These are phyloP conservation scores for Rhodotorula diobovata DNA, from an alignment of 768 basidiomycete species.

Conservation along the genomic window DNA sequence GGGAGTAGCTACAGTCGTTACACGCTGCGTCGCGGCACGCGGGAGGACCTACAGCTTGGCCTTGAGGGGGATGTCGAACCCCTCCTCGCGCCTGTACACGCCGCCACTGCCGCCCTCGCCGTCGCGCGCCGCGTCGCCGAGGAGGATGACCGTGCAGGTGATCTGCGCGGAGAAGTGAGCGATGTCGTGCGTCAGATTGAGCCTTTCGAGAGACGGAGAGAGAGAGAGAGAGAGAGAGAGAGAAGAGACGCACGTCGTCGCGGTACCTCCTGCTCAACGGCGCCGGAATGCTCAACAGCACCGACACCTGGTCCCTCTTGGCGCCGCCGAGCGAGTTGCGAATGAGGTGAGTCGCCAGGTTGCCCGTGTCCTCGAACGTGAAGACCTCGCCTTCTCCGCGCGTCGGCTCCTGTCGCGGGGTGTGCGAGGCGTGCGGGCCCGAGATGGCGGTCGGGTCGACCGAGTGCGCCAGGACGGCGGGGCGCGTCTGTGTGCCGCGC, in stretches of 20 bases:
- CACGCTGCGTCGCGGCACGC: neutral
- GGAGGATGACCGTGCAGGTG: slow-evolving; percentile 33
- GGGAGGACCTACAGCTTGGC: slow-evolving; percentile 21
- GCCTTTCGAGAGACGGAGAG: neutral
- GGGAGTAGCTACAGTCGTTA: too few species aligned
- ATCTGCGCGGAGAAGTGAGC: slow-evolving; percentile 1
- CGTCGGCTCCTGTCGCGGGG: slow-evolving; percentile 48
- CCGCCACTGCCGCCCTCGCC: slow-evolving; percentile 66
- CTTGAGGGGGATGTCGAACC: slow-evolving; percentile 2
- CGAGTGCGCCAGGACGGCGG: slow-evolving; percentile 29
- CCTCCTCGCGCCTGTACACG: slow-evolving; percentile 30
- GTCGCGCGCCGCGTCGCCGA: slow-evolving; percentile 52
- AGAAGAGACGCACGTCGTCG: slow-evolving; percentile 76
- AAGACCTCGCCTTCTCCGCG: slow-evolving; percentile 40
- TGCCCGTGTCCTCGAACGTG: slow-evolving; percentile 63
- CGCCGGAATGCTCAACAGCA: slow-evolving; percentile 72
- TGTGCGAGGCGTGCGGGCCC: slow-evolving; percentile 56
- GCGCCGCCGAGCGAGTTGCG: slow-evolving; percentile 81
- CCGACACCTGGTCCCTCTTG: slow-evolving; percentile 59
- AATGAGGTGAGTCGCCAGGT: slow-evolving; percentile 74
- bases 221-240: neutral
- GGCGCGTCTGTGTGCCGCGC: slow-evolving; percentile 45
- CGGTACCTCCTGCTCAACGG: slow-evolving; percentile 70
- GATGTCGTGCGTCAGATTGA: neutral
- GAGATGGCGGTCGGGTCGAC: slow-evolving; percentile 49